A percentile compares a stretch with the other conserved stretches of the same genome.
phyloP scores from a whole-genome alignment of 1,284 basidiomycete genomes.

The Leccinum solheimii region DNA sequence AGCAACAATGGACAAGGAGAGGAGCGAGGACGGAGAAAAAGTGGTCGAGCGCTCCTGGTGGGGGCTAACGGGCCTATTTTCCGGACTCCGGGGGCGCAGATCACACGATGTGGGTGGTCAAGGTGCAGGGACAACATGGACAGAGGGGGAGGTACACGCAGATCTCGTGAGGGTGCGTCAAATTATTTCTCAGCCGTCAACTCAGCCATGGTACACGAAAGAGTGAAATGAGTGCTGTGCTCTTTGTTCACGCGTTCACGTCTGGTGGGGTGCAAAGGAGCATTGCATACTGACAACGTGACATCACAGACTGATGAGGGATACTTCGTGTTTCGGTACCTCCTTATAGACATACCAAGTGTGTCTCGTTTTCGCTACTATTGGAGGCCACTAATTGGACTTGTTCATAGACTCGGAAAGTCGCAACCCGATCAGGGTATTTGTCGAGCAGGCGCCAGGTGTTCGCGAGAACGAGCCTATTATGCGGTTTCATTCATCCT shows the following conservation, averaged over 20 bases:
- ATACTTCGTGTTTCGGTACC: conserved; percentile 74
- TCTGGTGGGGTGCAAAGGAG: conserved; percentile 6
- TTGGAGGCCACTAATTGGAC: conserved; percentile 3
- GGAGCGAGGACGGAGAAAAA: conserved; percentile 36
- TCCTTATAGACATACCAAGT: conserved; percentile 80
- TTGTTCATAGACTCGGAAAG: conserved; percentile 57
- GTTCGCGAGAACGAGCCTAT: conserved; percentile 72
- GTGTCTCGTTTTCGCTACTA: conserved; percentile 33
- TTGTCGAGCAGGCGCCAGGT: conserved; percentile 64
- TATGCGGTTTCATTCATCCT: conserved; percentile 60
- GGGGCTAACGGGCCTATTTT: conserved; percentile 67
- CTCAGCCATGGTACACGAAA: background rate
- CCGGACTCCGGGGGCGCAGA: conserved; percentile 54
- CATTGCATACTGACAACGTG: conserved; percentile 14
- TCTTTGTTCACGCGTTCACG: conserved; percentile 4
- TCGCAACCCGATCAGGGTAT: conserved; percentile 64
- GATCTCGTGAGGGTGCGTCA: conserved; percentile 67
- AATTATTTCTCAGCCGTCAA: conserved; percentile 1
- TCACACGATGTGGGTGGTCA: conserved; percentile 33
- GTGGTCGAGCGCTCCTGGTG: conserved; percentile 46
- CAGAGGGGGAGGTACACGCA: conserved; percentile 78
- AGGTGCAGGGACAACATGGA: conserved; percentile 49
- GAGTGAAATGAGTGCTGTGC: conserved; percentile 2
- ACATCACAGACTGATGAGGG: conserved; percentile 65
- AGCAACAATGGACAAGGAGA: conserved; percentile 15